Evolutionary conservation across 2,329 filamentous ascomycete genomes (phyloP), one percentile per base, ranked within the genome.

Genomic region (Lasiodiplodia hormozganensis): DNA sequence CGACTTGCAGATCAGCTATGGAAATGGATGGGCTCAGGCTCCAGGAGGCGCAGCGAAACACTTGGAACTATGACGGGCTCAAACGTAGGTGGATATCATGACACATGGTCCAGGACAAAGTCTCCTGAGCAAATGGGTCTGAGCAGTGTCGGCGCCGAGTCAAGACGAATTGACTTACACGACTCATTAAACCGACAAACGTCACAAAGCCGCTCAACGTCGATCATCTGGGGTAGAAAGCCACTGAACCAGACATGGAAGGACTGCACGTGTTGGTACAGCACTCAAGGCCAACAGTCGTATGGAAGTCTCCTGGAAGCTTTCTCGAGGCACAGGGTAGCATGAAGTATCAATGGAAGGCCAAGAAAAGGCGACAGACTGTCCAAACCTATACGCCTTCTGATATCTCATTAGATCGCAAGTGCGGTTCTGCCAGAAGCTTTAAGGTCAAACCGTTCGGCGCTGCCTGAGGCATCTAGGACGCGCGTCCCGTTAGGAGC

Each of bases 1-100:
- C 76, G 93, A 97, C 76, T 82, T 95, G 10, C 93, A 93, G 0
- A 89, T 97, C 70, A 84, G 83, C n/a, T 85, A 86, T 18, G 93
- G 93, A 6, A 91, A 90, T 2, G 94, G 94, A 14, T 97, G 94
- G 93, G 89, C 92, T 0, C 97, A 94, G 94, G 93, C 91, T 2
- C 89, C 93, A 86, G 94, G 64, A 92, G 86, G 73, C 81, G 82
- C 47, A 85, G 88, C 67, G 85, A 91, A 71, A 91, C 92, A 0
- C 96, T 94, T 75, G 92, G 90, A 85, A 88, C 90, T 11, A 90
- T 90, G 12, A 84, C 91, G 1, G 90, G 81, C 1, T 74, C 75
- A 5, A 72, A 71, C 6, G 74, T 74, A 5, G 81, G 80, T 73
- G 79, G 80, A 14, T 77, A 77, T 8, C 69, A 74, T 21, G 80